Conservation (phyloP, 495 filamentous ascomycete genomes). For the Rusavskia elegans region DNA sequence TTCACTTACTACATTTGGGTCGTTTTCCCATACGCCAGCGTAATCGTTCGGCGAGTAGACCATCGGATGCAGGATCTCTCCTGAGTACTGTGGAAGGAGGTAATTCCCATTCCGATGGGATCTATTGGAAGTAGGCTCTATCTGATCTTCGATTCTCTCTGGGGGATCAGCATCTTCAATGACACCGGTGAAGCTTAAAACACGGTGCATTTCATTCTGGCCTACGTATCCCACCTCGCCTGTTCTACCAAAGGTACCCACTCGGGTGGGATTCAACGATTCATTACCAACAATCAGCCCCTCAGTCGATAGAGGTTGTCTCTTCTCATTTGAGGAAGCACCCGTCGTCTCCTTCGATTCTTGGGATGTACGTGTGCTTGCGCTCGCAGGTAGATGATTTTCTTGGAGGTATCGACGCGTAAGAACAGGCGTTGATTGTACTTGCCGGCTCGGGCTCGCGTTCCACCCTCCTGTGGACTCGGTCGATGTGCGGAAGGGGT, state of each 20-base stretch:
- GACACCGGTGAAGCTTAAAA: conserved; percentile 10
- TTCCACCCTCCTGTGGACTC: background rate
- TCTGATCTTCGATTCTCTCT: background rate
- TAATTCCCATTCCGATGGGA: background rate
- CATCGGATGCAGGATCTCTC: conserved; percentile 3
- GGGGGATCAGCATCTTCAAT: conserved; percentile 9
- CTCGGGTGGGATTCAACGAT: conserved; percentile 5
- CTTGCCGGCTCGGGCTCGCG: background rate
- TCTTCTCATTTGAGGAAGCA: background rate
- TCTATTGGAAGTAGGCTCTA: background rate
- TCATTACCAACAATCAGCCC: background rate
- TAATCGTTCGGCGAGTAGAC: conserved; percentile 9
- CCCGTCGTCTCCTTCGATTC: background rate
- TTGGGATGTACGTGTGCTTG: background rate
- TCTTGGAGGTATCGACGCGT: conserved; percentile 9
- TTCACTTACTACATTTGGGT: conserved; percentile 13
- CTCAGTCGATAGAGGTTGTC: background rate
- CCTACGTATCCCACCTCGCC: conserved; percentile 9
- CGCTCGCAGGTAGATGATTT: conserved; percentile 1
- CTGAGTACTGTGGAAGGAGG: background rate
- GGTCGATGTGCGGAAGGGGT: conserved; percentile 1
- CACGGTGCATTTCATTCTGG: conserved; percentile 6
- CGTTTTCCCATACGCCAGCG: conserved; percentile 16
- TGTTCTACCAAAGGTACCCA: conserved; percentile 8
- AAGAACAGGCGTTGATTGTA: conserved; percentile 10